A percentile compares a stretch with the other conserved stretches of the same genome.
These are phyloP conservation scores for Amanita phalloides DNA, from an alignment of 768 basidiomycete species.

Conservation along the genomic window DNA sequence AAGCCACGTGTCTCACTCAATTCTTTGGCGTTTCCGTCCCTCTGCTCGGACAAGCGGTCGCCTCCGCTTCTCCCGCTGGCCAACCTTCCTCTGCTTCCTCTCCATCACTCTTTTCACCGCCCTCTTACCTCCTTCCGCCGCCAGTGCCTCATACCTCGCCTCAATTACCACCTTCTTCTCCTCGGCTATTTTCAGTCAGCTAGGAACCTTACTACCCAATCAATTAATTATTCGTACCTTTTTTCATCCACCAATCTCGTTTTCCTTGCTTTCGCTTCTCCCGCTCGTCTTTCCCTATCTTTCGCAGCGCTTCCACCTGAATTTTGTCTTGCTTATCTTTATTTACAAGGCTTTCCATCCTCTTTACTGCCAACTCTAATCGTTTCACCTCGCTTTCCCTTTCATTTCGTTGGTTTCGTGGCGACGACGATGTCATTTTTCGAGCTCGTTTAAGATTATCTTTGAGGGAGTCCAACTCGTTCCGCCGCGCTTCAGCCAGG, in stretches of 20 bases:
- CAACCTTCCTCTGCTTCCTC: constrained; percentile 80
- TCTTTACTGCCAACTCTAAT: constrained; percentile 66
- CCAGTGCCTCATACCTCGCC: constrained; percentile 73
- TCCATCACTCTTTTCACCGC: constrained; percentile 85
- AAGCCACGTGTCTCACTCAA: neutral
- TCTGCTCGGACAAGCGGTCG: constrained; percentile 35
- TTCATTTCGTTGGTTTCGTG: constrained; percentile 45
- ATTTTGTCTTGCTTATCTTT: constrained; percentile 55
- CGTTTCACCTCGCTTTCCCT: constrained; percentile 58
- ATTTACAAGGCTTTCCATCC: constrained; percentile 69
- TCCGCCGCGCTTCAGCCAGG: constrained; percentile 49
- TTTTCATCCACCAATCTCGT: constrained; percentile 77
- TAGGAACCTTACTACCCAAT: constrained; percentile 4
- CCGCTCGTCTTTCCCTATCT: constrained; percentile 45
- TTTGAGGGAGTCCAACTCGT: constrained; percentile 55
- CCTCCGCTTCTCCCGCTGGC: constrained; percentile 82
- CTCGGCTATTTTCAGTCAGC: constrained; percentile 40
- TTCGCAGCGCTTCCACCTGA: constrained; percentile 56
- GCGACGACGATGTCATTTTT: constrained; percentile 51
- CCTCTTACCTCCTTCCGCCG: constrained; percentile 61
- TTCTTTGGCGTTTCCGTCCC: constrained; percentile 1
- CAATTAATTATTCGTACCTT: constrained; percentile 35
- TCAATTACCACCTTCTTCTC: constrained; percentile 64
- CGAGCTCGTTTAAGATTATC: constrained; percentile 59
- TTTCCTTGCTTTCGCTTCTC: constrained; percentile 71